Evolutionary conservation across 1,284 basidiomycete species (phyloP).

Genomic region (Entoloma clypeatum): DNA sequence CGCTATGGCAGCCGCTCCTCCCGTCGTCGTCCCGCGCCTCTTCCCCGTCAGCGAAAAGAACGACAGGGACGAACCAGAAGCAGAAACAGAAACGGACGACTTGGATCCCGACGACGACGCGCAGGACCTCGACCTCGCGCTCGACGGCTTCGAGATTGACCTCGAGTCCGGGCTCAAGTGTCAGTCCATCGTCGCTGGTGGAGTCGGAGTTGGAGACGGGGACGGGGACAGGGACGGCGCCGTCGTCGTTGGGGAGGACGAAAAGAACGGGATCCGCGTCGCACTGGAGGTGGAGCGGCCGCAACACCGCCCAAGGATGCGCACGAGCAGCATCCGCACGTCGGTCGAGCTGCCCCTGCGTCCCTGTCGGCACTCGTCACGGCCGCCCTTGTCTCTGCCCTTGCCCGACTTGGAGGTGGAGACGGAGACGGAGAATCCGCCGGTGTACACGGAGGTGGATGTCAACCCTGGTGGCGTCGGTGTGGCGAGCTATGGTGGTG

Average conservation of each 20-base stretch:
- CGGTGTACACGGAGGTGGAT: constrained; percentile 22
- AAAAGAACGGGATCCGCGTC: constrained; percentile 15
- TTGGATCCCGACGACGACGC: constrained; percentile 17
- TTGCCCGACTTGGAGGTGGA: constrained; percentile 6
- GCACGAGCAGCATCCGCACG: constrained; percentile 29
- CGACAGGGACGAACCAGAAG: constrained; percentile 39
- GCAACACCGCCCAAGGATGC: constrained; percentile 23
- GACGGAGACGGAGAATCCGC: constrained; percentile 19
- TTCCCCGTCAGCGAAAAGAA: constrained; percentile 51
- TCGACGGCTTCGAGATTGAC: constrained; percentile 27
- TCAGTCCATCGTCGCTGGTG: constrained; percentile 17
- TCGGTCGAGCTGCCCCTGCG: constrained; percentile 3
- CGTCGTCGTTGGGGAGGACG: constrained; percentile 11
- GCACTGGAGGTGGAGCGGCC: constrained; percentile 24
- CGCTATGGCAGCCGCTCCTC: no score
- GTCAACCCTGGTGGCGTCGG: constrained; percentile 20
- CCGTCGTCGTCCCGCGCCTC: constrained; percentile 21
- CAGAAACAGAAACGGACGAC: no score
- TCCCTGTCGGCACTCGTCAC: constrained; percentile 13
- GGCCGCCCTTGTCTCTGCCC: constrained; percentile 13
- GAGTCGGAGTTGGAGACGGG: no score
- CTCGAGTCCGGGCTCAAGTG: constrained; percentile 21
- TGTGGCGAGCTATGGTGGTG: constrained; percentile 18
- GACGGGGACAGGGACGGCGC: constrained; percentile 6
- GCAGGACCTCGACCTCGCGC: constrained; percentile 24